These are phyloP conservation scores for Pseudogymnoascus sp. DNA, from an alignment of 2,329 filamentous ascomycete genomes.

Conservation along the genomic window DNA sequence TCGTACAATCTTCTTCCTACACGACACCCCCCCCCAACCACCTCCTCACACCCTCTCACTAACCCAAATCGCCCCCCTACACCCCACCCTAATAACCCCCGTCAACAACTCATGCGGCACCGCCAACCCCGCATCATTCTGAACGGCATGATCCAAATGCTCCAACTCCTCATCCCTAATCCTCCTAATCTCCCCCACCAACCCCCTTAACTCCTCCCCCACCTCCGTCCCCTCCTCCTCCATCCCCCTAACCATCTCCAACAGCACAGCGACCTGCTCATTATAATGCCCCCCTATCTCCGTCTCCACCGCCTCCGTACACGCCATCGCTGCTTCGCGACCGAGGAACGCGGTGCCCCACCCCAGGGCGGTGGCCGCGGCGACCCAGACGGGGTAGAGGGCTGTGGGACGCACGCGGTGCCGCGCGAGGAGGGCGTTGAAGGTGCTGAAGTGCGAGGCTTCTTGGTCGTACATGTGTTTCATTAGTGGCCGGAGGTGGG, in stretches of 20 bases:
- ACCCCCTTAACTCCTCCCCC: slow-evolving; percentile 63
- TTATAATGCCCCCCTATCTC: slow-evolving; percentile 98
- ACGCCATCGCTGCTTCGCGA: slow-evolving; percentile 93
- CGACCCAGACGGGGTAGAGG: slow-evolving; percentile 84
- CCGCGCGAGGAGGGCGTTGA: slow-evolving; percentile 72
- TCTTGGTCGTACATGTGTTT: slow-evolving; percentile 98
- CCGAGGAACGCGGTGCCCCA: slow-evolving; percentile 87
- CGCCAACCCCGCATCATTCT: slow-evolving; percentile 85
- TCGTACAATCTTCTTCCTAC: too few species aligned
- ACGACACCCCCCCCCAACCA: background rate
- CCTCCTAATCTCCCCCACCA: slow-evolving; percentile 66
- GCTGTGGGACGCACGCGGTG: slow-evolving; percentile 88
- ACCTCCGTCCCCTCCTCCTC: slow-evolving; percentile 70
- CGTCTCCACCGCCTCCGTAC: slow-evolving; percentile 95
- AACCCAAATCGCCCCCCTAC: slow-evolving; percentile 85
- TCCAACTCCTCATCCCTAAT: slow-evolving; percentile 95
- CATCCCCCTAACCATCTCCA: slow-evolving; percentile 73
- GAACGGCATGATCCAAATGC: slow-evolving; percentile 89
- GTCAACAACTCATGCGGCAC: slow-evolving; percentile 84
- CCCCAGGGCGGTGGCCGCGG: slow-evolving; percentile 70
- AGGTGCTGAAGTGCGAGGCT: slow-evolving; percentile 74
- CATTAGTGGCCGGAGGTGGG: slow-evolving; percentile 84
- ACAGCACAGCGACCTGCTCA: slow-evolving; percentile 70
- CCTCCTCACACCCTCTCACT: slow-evolving; percentile 56
- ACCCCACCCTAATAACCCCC: slow-evolving; percentile 80